Conservation (phyloP, 345 rosid genomes). For the Eucalyptus polybractea region DNA sequence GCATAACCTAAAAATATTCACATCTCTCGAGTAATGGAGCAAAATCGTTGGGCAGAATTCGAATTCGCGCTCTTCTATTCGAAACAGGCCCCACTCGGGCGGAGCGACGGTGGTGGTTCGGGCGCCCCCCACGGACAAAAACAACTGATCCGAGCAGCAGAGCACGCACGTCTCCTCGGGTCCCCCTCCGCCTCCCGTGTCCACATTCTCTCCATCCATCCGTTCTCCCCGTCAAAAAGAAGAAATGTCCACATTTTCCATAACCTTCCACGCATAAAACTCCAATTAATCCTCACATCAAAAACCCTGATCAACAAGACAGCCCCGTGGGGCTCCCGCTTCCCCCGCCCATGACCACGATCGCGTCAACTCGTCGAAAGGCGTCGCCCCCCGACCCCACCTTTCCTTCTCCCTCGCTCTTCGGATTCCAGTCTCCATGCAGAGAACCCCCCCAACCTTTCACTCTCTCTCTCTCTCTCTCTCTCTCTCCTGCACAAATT, state of each 20-base stretch:
- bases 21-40: background rate
- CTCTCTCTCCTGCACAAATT: background rate
- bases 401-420: background rate
- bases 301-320: background rate
- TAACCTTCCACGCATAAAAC: accelerated
- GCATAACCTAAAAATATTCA: background rate
- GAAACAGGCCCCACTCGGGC: background rate
- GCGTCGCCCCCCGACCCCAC: background rate
- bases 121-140: background rate
- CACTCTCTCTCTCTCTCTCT: background rate
- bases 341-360: background rate
- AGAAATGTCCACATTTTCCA: background rate
- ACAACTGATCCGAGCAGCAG: background rate
- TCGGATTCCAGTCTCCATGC: background rate
- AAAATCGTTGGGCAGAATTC: background rate
- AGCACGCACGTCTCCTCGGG: background rate
- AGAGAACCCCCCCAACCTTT: background rate
- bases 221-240: background rate
- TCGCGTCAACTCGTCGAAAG: background rate
- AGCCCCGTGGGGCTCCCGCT: background rate
- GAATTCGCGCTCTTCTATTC: background rate
- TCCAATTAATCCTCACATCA: background rate
- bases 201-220: background rate
- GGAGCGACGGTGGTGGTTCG: background rate
- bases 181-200: background rate